phyloP scores from a whole-genome alignment of 768 basidiomycete species.

The Lepiota venenata region DNA sequence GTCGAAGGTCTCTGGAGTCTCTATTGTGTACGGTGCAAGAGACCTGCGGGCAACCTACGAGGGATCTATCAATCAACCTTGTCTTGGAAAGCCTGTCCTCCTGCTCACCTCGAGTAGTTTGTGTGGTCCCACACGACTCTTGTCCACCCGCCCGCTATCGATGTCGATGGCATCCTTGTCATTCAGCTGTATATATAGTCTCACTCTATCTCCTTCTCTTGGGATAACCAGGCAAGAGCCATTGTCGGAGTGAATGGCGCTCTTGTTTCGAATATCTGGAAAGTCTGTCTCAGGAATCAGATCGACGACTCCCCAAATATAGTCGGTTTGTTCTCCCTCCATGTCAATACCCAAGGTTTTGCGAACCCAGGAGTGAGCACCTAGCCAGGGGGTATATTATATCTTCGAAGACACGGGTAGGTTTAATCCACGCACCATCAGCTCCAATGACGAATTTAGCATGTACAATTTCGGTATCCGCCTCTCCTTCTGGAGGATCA shows the following conservation, averaged over 20 bases:
- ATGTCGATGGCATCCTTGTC: conserved; percentile 42
- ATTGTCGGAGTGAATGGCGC: conserved; percentile 63
- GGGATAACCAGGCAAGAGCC: conserved; percentile 77
- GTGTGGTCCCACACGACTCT: conserved; percentile 43
- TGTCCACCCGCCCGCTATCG: conserved; percentile 50
- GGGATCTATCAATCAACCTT: not conserved
- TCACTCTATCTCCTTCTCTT: conserved; percentile 62
- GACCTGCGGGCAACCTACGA: conserved; percentile 51
- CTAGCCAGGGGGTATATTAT: conserved; percentile 27
- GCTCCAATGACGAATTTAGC: conserved; percentile 77
- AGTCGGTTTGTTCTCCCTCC: conserved; percentile 78
- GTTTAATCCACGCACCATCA: conserved; percentile 47
- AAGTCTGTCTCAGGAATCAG: conserved; percentile 69
- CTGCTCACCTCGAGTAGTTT: conserved; percentile 48
- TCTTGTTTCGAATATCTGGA: conserved; percentile 68
- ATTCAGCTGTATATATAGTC: conserved; percentile 69
- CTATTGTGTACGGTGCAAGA: conserved; percentile 52
- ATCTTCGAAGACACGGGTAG: not conserved
- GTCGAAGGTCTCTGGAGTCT: conserved; percentile 45
- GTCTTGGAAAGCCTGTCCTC: not conserved
- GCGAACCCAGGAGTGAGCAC: conserved; percentile 83
- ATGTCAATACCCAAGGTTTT: conserved; percentile 61
- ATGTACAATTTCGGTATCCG: conserved; percentile 51
- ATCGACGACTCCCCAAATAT: conserved; percentile 83
- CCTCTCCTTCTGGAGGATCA: conserved; percentile 26